Evolutionary conservation across 345 rosid genomes (phyloP), one percentile per base, ranked within the genome.

Genomic region (Sisymbrium irio): DNA sequence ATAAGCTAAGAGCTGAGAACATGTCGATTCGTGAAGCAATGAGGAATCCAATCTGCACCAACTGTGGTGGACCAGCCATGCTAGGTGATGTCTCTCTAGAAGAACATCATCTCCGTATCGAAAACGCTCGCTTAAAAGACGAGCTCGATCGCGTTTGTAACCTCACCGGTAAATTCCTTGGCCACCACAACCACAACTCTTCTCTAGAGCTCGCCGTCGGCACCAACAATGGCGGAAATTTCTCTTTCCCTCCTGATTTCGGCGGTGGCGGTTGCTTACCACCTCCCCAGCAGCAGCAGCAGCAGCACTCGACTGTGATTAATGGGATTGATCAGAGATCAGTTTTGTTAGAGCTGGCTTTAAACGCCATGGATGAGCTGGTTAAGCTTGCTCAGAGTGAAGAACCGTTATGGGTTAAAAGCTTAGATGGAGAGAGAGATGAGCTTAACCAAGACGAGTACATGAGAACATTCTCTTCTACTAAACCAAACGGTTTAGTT

Each of bases 11-110:
- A 46, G 89, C 91, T 0, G 99, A 92, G 30, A 95, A 95, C 79
- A 84, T 95, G 91, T 79, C 98, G 10, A 91, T 95, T n/a, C 83
- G 97, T 37, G 97, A 95, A 25, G 97, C 97, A 5, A 92, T 92
- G 98, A 82, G 93, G 64, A 90, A 85, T 65, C 97, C 98, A 42
- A 86, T 85, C 19, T 95, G 99, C 79, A 82, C 81, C 25, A 90
- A 82, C 76, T 95, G 99, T 45, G 99, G 98, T 8, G 94, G 96
- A 61, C 91, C 97, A 13, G 94, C 97, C 18, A 84, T 92, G 18
- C 85, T 89, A 1, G 96, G 97, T 3, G 96, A 95, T 25, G 79
- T 95, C 19, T 90, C 99, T 14, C 74, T 90, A 0, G 97, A 95
- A 62, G 98, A 95, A 60, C 98, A 95, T 30, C 98, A 95, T 65